Percentiles rank a stretch among this genome's conserved stretches.
These are phyloP conservation scores for Xylaria curta DNA, from an alignment of 495 filamentous ascomycete genomes.

Conservation along the genomic window DNA sequence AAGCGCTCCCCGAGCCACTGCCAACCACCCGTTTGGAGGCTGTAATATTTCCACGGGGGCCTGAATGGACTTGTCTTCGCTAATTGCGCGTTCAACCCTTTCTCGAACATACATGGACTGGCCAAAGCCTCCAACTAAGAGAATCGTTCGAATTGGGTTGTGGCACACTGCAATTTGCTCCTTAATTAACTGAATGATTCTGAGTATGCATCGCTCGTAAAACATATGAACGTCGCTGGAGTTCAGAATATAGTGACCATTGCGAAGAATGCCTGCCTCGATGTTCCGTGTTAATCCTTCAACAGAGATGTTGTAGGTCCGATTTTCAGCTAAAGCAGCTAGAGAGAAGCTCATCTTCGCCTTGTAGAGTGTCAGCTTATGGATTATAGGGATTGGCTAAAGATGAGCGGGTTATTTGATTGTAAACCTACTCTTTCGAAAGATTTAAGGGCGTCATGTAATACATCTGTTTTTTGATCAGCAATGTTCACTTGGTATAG, in stretches of 20 bases:
- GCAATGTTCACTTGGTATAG: background rate
- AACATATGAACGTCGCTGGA: constrained; percentile 53
- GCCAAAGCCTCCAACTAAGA: constrained; percentile 79
- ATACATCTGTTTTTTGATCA: background rate
- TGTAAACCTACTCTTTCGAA: constrained; percentile 1
- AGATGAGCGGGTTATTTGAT: background rate
- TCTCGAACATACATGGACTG: constrained; percentile 69
- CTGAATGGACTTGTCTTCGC: constrained; percentile 28
- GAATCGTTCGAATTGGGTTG: constrained; percentile 57
- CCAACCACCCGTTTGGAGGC: background rate
- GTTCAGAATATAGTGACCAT: constrained; percentile 33
- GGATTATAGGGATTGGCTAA: background rate
- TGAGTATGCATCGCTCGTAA: constrained; percentile 63
- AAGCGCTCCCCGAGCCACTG: constrained; percentile 1
- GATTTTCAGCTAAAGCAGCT: background rate
- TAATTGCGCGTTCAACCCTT: constrained; percentile 52
- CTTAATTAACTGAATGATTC: constrained; percentile 65
- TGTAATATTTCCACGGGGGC: background rate
- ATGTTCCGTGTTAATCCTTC: background rate
- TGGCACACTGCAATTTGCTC: constrained; percentile 60
- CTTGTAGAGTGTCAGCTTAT: constrained; percentile 1
- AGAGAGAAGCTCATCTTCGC: background rate
- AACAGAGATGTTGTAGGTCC: background rate
- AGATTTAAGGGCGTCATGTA: background rate
- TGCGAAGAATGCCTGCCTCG: background rate